These are phyloP conservation scores for Licmophora abbreviata DNA, from an alignment of 108 stramenopile genomes.

Conservation along the genomic window DNA sequence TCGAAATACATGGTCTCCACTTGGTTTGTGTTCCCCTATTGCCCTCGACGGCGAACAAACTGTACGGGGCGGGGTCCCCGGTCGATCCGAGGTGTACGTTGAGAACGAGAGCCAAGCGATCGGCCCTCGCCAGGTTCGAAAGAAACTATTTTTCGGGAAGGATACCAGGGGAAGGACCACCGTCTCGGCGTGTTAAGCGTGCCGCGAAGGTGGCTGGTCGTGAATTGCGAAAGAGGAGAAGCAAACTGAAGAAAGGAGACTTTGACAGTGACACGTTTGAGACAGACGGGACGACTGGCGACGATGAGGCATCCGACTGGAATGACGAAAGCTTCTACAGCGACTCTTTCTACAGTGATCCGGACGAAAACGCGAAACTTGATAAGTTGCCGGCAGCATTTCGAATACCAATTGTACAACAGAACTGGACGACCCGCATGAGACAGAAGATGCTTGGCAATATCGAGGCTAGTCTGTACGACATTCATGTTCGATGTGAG, in stretches of 20 bases:
- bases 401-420: too few species aligned
- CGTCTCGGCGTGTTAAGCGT: conserved; percentile 25
- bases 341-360: neutral
- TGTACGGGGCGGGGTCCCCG: conserved; percentile 50
- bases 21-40: conserved; percentile 69
- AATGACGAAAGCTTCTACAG: conserved; percentile 12
- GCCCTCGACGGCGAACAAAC: conserved; percentile 54
- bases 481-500: conserved; percentile 74
- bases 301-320: conserved; percentile 3
- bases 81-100: conserved; percentile 54
- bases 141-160: conserved; percentile 61
- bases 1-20: conserved; percentile 63
- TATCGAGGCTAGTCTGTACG: conserved; percentile 48
- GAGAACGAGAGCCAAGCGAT: conserved; percentile 62
- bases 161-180: conserved; percentile 61
- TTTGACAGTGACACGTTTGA: too few species aligned
- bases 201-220: conserved; percentile 32
- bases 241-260: conserved; percentile 4
- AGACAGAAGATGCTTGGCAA: conserved; percentile 62
- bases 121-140: conserved; percentile 66
- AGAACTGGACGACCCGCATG: conserved; percentile 55
- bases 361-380: neutral
- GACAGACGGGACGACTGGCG: neutral
- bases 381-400: too few species aligned
- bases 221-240: conserved; percentile 23